phyloP scores from a whole-genome alignment of 2,329 filamentous ascomycete genomes.

The Hawksworthiomyces lignivorus region DNA sequence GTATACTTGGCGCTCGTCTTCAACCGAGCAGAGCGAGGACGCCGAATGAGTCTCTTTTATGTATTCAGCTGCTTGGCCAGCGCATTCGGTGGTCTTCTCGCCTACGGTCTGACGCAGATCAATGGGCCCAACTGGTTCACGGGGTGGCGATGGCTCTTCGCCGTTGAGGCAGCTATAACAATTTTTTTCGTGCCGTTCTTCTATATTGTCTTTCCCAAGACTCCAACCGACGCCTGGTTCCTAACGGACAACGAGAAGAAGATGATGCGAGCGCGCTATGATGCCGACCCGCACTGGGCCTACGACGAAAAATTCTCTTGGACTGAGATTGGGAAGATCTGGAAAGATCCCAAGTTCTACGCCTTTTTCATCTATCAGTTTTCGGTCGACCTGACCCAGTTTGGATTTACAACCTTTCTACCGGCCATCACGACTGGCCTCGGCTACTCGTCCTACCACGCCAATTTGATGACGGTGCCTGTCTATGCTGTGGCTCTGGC shows the following conservation, averaged over 20 bases:
- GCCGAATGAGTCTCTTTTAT: constrained; percentile 31
- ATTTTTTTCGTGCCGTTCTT: constrained; percentile 26
- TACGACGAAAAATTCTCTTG: constrained; percentile 20
- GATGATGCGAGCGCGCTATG: constrained; percentile 20
- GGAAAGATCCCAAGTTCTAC: constrained; percentile 22
- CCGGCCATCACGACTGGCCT: constrained; percentile 28
- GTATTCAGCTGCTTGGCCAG: constrained; percentile 31
- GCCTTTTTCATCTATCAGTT: constrained; percentile 24
- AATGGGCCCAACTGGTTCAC: constrained; percentile 24
- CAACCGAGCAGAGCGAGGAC: constrained; percentile 17
- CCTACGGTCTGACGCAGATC: constrained; percentile 30
- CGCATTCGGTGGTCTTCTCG: constrained; percentile 36
- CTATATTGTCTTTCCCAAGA: constrained; percentile 20
- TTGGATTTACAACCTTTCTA: constrained; percentile 26
- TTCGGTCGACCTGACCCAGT: constrained; percentile 26
- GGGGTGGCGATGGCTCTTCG: constrained; percentile 33
- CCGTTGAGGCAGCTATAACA: constrained; percentile 32
- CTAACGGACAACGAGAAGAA: constrained; percentile 18
- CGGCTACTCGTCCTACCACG: constrained; percentile 24
- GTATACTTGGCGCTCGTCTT: constrained; percentile 30
- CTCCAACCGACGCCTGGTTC: constrained; percentile 23
- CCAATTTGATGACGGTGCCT: constrained; percentile 26
- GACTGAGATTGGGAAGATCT: constrained; percentile 17
- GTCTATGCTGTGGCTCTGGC: constrained; percentile 22
- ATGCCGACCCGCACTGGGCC: constrained; percentile 20